Conservation (phyloP, 345 rosid species). For the Camelina neglecta region DNA sequence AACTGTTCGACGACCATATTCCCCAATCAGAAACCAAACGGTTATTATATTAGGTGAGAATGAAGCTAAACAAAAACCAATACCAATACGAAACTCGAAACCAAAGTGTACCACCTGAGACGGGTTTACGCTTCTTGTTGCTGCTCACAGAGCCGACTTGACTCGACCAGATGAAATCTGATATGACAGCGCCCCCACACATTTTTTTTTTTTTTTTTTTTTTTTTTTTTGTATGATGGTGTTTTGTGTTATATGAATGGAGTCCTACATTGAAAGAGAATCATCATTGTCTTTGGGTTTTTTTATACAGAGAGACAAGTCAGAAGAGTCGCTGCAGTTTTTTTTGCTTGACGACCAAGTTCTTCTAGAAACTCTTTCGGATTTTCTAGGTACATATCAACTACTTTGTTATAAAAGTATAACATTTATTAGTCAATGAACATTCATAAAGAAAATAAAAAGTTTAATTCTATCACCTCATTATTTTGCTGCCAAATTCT, state of each 20-base stretch:
- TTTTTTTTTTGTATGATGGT: no score
- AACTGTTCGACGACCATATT: slow-evolving; percentile 4
- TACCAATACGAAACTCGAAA: not conserved
- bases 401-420: no score
- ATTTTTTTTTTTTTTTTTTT: slow-evolving; percentile 31
- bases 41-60: no score
- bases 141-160: slow-evolving; percentile 33
- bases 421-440: no score
- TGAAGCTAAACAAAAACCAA: no score
- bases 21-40: not conserved
- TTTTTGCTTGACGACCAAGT: slow-evolving; percentile 41
- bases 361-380: slow-evolving; percentile 28
- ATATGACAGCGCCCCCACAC: slow-evolving; percentile 85
- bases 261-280: not conserved
- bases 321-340: slow-evolving; percentile 15
- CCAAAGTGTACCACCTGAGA: slow-evolving; percentile 57
- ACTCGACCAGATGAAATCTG: slow-evolving; percentile 58
- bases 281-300: not conserved
- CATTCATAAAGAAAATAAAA: not conserved
- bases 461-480: not conserved
- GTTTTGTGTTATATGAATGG: no score
- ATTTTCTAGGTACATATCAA: no score
- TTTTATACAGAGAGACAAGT: slow-evolving; percentile 8
- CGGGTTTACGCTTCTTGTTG: slow-evolving; percentile 51
- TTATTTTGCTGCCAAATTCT: no score